Evolutionary conservation across 2,329 filamentous ascomycete genomes (phyloP).

Genomic region (Bipolaris gigantea): DNA sequence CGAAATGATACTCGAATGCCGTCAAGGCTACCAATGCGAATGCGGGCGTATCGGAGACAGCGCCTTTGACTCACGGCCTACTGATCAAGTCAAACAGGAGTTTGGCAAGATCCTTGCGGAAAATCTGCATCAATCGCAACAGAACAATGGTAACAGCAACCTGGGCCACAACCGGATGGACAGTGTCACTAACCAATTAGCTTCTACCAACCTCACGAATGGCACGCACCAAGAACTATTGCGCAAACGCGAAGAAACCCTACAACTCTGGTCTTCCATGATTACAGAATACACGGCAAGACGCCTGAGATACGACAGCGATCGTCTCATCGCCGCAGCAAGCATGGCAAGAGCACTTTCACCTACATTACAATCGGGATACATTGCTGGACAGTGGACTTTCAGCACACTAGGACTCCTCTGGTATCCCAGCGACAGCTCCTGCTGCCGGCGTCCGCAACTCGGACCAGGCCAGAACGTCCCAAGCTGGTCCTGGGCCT

Average conservation of each 20-base stretch:
- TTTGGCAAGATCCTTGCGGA: conserved; percentile 31
- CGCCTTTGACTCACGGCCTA: conserved; percentile 36
- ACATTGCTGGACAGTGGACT: conserved; percentile 44
- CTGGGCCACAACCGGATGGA: conserved; percentile 24
- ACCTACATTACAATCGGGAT: conserved; percentile 32
- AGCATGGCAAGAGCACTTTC: conserved; percentile 36
- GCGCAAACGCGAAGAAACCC: conserved; percentile 30
- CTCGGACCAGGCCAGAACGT: conserved; percentile 22
- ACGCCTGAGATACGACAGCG: conserved; percentile 37
- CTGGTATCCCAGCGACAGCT: conserved; percentile 41
- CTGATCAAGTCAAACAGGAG: conserved; percentile 41
- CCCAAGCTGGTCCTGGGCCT: conserved; percentile 45
- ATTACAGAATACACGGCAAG: conserved; percentile 43
- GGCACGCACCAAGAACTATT: conserved; percentile 17
- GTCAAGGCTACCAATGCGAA: conserved; percentile 42
- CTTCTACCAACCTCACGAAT: conserved; percentile 30
- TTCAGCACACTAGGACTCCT: conserved; percentile 40
- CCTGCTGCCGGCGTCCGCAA: conserved; percentile 30
- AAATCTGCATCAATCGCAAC: conserved; percentile 11
- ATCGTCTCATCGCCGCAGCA: conserved; percentile 37
- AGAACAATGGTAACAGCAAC: conserved; percentile 14
- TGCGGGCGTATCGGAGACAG: conserved; percentile 39
- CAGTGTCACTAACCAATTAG: conserved; percentile 35
- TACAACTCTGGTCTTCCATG: conserved; percentile 43
- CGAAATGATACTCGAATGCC: conserved; percentile 44